Evolutionary conservation across 2,329 filamentous ascomycete species (phyloP), one percentile per base, ranked within the genome.

Genomic region (Madurella mycetomatis): DNA sequence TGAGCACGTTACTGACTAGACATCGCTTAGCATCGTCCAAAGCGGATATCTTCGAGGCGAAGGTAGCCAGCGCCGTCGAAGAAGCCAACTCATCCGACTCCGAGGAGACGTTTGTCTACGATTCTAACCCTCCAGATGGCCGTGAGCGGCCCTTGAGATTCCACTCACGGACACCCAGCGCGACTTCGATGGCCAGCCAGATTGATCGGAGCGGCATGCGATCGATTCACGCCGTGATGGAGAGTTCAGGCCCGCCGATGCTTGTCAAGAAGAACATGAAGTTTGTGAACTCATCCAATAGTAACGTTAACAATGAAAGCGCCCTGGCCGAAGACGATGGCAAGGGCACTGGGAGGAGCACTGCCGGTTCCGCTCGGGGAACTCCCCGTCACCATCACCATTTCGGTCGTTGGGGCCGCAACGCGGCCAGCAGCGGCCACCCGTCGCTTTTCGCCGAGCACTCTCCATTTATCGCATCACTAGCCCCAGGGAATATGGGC

Each of bases 41-140:
- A 75, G 92, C 94, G 67, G 94, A 99, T 72, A 91, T 97, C 49
- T 99, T 99, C 69, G 94, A 97, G 74, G 91, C 92, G 62, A 95
- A 95, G 68, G 91, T 99, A 62, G 92, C 92, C 48, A 96, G 86
- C 69, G 92, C 92, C 9, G 91, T 99, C 49, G 92, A 97, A 68
- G 92, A 97, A 70, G 91, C 90, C 43, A 89, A 96, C 70, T 95
- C 92, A 12, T 96, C 92, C 7, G 94, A 99, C 69, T 97, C 92
- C 1, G 94, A 96, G 66, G 94, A 97, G 72, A 97, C 94, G 0
- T 99, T 97, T 70, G 94, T 99, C 15, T 99, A 99, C 73, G 94
- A 99, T 71, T 97, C 94, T 25, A 99, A 99, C 66, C 94, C 92
- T 9, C 88, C 90, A 49, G 84, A 87, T 61, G 71, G 68, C 47